A percentile compares a stretch with the other conserved stretches of the same genome.
These are phyloP conservation scores for Phyllostachys edulis DNA, from an alignment of 176 grass and related monocot species.

Conservation along the genomic window DNA sequence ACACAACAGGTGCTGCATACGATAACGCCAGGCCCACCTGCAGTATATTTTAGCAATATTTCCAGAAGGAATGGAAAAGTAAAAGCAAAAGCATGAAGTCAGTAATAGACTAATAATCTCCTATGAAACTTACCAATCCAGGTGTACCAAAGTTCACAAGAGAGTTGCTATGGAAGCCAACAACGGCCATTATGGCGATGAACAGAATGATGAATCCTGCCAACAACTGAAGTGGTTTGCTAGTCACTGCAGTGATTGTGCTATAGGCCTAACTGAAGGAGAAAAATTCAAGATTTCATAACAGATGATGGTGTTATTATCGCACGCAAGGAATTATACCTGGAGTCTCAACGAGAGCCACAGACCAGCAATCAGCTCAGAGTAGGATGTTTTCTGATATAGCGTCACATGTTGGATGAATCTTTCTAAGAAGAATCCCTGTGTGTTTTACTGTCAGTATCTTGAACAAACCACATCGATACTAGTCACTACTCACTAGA, in stretches of 20 bases:
- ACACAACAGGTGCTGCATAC: constrained; percentile 86
- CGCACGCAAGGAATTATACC: constrained; percentile 30
- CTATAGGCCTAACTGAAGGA: constrained; percentile 10
- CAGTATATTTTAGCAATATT: constrained; percentile 23
- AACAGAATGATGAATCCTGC: constrained; percentile 89
- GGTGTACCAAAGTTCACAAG: constrained; percentile 71
- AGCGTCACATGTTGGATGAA: constrained; percentile 69
- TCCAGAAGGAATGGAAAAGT: constrained; percentile 1
- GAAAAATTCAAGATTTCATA: not conserved
- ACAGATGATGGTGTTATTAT: constrained; percentile 8
- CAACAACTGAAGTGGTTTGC: constrained; percentile 65
- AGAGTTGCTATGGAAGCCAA: constrained; percentile 52
- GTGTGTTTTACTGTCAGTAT: constrained; percentile 36
- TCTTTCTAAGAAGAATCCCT: constrained; percentile 69
- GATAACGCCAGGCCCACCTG: constrained; percentile 90
- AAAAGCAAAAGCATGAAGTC: not conserved
- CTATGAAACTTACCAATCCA: constrained; percentile 62
- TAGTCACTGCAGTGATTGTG: constrained; percentile 22
- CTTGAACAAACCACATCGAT: constrained; percentile 28
- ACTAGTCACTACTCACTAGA: not conserved
- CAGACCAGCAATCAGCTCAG: constrained; percentile 71
- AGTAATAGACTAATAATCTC: not conserved
- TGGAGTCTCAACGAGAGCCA: constrained; percentile 94
- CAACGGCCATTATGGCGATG: constrained; percentile 71
- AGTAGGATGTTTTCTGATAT: constrained; percentile 94